A percentile compares a stretch with the other conserved stretches of the same genome.
These are phyloP conservation scores for Chionographis japonica DNA, from an alignment of 106 monocot genomes.

Conservation along the genomic window DNA sequence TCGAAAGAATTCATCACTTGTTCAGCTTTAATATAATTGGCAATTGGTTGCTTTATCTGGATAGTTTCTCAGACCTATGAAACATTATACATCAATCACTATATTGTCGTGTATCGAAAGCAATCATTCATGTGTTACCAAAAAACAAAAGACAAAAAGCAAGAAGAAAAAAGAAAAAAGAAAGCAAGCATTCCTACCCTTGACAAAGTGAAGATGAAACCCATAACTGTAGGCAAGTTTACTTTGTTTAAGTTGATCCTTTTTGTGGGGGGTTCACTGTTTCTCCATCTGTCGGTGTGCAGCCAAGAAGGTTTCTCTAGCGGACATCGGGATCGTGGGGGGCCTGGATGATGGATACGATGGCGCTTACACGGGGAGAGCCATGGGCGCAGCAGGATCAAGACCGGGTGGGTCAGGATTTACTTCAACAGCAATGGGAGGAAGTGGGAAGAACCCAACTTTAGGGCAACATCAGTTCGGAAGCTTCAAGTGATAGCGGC, in stretches of 20 bases:
- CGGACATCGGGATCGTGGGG: slow-evolving; percentile 77
- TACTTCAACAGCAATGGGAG: slow-evolving; percentile 15
- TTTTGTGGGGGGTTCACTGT: not conserved
- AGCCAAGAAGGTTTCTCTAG: slow-evolving; percentile 77
- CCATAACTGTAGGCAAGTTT: too few species aligned
- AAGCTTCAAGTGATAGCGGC: slow-evolving; percentile 27
- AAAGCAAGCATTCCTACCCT: too few species aligned
- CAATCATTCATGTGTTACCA: too few species aligned
- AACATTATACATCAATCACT: too few species aligned
- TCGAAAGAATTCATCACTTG: too few species aligned
- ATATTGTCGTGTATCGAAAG: too few species aligned
- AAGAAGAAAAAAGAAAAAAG: too few species aligned
- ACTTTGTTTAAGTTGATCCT: not conserved
- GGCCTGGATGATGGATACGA: slow-evolving; percentile 40
- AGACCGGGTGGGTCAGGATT: slow-evolving; percentile 21
- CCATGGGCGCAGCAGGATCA: slow-evolving; percentile 32
- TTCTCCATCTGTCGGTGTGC: slow-evolving; percentile 12
- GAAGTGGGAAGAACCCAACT: slow-evolving; percentile 12
- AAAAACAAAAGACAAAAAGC: too few species aligned
- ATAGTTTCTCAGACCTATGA: too few species aligned
- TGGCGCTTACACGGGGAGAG: slow-evolving; percentile 30
- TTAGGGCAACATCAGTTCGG: slow-evolving; percentile 22
- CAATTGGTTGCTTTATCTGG: too few species aligned
- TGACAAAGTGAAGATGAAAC: too few species aligned
- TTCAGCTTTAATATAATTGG: too few species aligned